Evolutionary conservation across 2,329 filamentous ascomycete genomes (phyloP).

Genomic region (Magnaporthiopsis rhizophila): DNA sequence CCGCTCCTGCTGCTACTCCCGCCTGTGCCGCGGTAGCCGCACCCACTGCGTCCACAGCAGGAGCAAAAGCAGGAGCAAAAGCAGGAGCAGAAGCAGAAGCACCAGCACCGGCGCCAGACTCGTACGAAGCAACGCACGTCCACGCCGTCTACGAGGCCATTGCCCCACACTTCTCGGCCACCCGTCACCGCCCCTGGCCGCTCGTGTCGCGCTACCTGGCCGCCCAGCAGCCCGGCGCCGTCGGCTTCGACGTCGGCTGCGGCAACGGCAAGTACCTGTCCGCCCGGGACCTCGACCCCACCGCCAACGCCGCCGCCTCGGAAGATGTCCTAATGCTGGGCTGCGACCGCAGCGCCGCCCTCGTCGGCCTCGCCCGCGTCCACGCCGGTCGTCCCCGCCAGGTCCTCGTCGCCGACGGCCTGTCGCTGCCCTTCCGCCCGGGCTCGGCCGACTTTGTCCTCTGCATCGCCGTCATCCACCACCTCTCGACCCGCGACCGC

Average conservation of each 20-base stretch:
- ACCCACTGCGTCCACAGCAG: not conserved
- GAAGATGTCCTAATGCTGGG: conserved; percentile 69
- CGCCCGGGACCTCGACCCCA: conserved; percentile 19
- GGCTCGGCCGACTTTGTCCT: conserved; percentile 70
- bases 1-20: too few species aligned
- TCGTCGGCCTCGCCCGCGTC: conserved; percentile 41
- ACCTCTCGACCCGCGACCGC: conserved; percentile 71
- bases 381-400: conserved; percentile 25
- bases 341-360: conserved; percentile 66
- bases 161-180: conserved; percentile 75
- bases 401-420: conserved; percentile 70
- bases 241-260: conserved; percentile 89
- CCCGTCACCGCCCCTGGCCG: conserved; percentile 82
- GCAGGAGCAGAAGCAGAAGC: not conserved
- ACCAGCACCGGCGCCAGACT: conserved; percentile 10
- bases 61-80: too few species aligned
- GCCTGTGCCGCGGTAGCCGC: too few species aligned
- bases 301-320: conserved; percentile 30
- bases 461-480: conserved; percentile 89
- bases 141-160: conserved; percentile 88
- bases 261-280: conserved; percentile 91
- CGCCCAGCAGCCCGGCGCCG: conserved; percentile 55
- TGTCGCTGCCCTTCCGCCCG: conserved; percentile 70
- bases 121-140: conserved; percentile 80
- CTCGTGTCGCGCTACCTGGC: conserved; percentile 74